phyloP scores from a whole-genome alignment of 495 filamentous ascomycete genomes.

The Evernia prunastri region DNA sequence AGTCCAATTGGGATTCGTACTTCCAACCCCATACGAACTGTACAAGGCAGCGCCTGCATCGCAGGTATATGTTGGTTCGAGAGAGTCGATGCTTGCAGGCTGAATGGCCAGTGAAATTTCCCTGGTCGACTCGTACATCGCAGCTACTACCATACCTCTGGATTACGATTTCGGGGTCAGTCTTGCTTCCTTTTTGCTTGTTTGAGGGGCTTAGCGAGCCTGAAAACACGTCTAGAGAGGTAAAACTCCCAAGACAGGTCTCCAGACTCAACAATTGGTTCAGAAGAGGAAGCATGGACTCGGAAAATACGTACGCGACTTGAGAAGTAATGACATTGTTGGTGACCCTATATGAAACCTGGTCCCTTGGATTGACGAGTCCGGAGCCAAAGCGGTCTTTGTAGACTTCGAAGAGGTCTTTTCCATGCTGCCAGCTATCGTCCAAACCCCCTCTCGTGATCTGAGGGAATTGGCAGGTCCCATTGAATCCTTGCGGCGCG shows the following conservation, averaged over 20 bases:
- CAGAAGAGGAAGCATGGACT: no score
- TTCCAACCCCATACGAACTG: conserved; percentile 40
- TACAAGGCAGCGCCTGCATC: conserved; percentile 39
- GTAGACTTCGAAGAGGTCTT: conserved; percentile 59
- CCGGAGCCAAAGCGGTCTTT: conserved; percentile 52
- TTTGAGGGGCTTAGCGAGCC: no score
- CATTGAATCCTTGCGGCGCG: conserved; percentile 49
- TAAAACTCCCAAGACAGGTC: no score
- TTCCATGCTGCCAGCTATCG: conserved; percentile 61
- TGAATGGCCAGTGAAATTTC: conserved; percentile 41
- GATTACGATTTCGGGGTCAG: no score
- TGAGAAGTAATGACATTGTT: conserved; percentile 66
- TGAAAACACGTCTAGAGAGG: no score
- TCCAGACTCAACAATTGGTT: no score
- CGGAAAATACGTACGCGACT: no score
- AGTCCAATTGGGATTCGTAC: conserved; percentile 44
- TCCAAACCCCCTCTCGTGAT: conserved; percentile 57
- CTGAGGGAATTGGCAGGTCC: conserved; percentile 66
- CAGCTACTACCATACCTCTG: conserved; percentile 54
- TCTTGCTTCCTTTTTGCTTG: no score
- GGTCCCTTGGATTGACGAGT: conserved; percentile 39
- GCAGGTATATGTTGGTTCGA: conserved; percentile 60
- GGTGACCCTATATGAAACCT: conserved; percentile 54
- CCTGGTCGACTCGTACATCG: conserved; percentile 45
- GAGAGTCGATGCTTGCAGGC: conserved; percentile 49